phyloP scores from a whole-genome alignment of 371 early-diverging fungal species.

The Mucor irregularis region DNA sequence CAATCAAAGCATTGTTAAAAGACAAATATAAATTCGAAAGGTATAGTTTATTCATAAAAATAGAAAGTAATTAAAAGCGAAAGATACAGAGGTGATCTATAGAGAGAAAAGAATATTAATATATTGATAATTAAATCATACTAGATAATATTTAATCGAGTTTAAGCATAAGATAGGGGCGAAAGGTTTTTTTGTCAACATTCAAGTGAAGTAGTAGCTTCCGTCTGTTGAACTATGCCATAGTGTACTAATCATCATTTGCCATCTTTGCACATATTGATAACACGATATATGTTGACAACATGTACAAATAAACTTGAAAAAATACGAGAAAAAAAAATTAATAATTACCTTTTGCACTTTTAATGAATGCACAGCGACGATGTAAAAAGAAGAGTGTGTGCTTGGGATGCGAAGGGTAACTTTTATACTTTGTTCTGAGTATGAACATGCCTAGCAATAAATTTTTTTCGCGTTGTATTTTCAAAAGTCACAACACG shows the following conservation, averaged over 20 bases:
- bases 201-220: conserved; percentile 19
- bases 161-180: conserved; percentile 20
- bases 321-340: not conserved
- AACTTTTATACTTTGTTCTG: conserved; percentile 2
- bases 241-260: conserved; percentile 19
- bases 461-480: not conserved
- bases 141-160: no score
- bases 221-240: conserved; percentile 24
- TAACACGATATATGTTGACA: no score
- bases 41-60: no score
- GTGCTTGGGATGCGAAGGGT: not conserved
- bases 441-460: not conserved
- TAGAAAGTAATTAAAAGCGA: no score
- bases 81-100: no score
- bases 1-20: no score
- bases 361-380: not conserved
- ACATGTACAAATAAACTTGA: not conserved
- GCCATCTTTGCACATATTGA: no score
- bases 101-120: no score
- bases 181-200: conserved; percentile 23
- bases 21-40: no score
- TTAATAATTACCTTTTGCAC: conserved; percentile 1
- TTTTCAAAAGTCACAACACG: not conserved
- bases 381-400: not conserved
- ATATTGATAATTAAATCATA: no score